phyloP scores from a whole-genome alignment of 768 basidiomycete genomes.

The Lentinula boryana region DNA sequence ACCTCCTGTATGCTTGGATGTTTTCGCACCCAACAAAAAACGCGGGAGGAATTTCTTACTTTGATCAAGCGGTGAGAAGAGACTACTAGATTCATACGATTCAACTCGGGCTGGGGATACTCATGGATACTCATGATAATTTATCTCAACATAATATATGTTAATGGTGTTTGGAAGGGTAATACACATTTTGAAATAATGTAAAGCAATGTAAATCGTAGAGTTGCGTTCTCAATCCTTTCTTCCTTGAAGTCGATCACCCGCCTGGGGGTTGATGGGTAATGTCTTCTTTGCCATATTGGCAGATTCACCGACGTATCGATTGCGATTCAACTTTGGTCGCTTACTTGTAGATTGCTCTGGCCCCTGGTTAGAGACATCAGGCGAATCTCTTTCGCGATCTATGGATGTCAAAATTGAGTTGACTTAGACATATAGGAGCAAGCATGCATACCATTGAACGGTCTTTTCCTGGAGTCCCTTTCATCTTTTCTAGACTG shows the following conservation, averaged over 20 bases:
- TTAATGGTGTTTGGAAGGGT: background rate
- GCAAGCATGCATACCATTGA: slow-evolving; percentile 46
- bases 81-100: slow-evolving; percentile 24
- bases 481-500: slow-evolving; percentile 48
- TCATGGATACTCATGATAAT: slow-evolving; percentile 11
- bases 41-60: slow-evolving; percentile 92
- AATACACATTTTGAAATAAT: background rate
- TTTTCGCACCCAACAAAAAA: slow-evolving; percentile 98
- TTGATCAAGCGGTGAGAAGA: slow-evolving; percentile 52
- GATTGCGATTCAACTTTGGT: slow-evolving; percentile 2
- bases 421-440: background rate
- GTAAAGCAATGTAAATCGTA: slow-evolving; percentile 5
- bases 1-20: slow-evolving; percentile 98
- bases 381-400: slow-evolving; percentile 54
- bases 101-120: slow-evolving; percentile 39
- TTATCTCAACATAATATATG: slow-evolving; percentile 10
- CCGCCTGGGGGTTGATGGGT: slow-evolving; percentile 49
- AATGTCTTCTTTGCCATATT: slow-evolving; percentile 5
- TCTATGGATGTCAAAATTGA: slow-evolving; percentile 29
- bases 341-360: slow-evolving; percentile 5
- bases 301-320: slow-evolving; percentile 1
- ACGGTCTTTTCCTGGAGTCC: slow-evolving; percentile 62
- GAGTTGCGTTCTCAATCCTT: slow-evolving; percentile 38
- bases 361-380: slow-evolving; percentile 20
- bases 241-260: slow-evolving; percentile 51